Base-by-base conservation (phyloP, 306 rosid genomes). In the Trifolium fragiferum region DNA sequence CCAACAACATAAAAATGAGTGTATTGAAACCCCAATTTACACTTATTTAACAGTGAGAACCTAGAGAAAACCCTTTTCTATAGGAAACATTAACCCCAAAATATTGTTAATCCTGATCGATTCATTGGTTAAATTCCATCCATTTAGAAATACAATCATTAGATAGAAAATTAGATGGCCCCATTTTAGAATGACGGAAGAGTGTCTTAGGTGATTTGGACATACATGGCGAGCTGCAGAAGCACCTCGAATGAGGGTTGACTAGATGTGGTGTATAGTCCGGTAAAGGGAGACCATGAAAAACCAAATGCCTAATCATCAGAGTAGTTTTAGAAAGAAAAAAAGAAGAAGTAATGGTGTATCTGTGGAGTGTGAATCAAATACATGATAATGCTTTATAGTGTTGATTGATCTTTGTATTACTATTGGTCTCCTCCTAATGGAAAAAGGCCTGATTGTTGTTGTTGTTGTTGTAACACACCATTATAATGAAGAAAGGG, bases 1-100 rank as follows among this genome's bases (percentile, higher is more conserved):
- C 54, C 64, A 66, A 63, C 73, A 33, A 59, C 35, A 9, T 21
- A 49, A 57, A 43, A 70, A 76, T 37, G n/a, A 62, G 40, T 32
- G 35, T 59, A 49, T 47, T 59, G 5, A 44, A 19, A 13, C 53
- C 63, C 18, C 73, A 18, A 21, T 62, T 70, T 51, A 18, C 47
- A 50, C 11, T 72, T 38, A 35, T 46, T 14, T 63, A 54, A 63
- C 47, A 25, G 33, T 40, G 60, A 55, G 47, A 49, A 71, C 50
- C 58, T 16, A 38, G 49, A 62, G 18, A 63, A 55, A 66, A 47
- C 11, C 70, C 32, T 21, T 6, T 21, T 25, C 35, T 9, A 21
- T 67, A 54, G 32, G 57, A 30, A 10, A 12, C 76, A 53, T 61
- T 46, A 23, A 15, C 25, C 63, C 23, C 66, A 70, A 70, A 61